These are phyloP conservation scores for Bipolaris sorokiniana DNA, from an alignment of 2,329 filamentous ascomycete genomes.

Conservation along the genomic window DNA sequence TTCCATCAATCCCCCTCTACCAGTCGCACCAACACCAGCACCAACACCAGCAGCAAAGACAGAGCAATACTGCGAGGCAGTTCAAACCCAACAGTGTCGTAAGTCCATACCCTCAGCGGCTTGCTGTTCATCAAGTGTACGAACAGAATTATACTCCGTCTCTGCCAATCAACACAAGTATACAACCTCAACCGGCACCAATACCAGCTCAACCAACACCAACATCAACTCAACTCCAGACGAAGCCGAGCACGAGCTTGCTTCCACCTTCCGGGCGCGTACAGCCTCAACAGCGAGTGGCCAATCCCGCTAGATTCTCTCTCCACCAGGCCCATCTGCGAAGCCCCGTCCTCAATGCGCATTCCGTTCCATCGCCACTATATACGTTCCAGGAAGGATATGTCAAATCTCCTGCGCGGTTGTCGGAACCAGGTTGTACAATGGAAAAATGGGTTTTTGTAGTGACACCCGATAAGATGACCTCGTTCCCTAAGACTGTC, in stretches of 20 bases:
- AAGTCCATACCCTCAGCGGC: conserved; percentile 6
- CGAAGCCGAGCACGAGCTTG: conserved; percentile 11
- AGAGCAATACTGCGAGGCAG: background rate
- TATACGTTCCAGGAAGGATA: conserved; percentile 66
- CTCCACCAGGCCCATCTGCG: conserved; percentile 66
- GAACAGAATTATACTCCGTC: conserved; percentile 2
- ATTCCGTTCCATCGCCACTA: conserved; percentile 33
- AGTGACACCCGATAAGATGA: conserved; percentile 49
- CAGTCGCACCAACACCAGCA: conserved; percentile 1
- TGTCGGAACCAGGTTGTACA: conserved; percentile 43
- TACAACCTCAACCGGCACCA: background rate
- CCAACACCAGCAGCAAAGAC: background rate
- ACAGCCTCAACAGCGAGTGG: conserved; percentile 49
- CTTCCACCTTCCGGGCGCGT: conserved; percentile 46
- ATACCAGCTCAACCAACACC: background rate
- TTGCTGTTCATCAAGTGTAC: conserved; percentile 10
- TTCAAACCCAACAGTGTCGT: background rate
- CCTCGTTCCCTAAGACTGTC: conserved; percentile 47
- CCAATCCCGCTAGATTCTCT: conserved; percentile 56
- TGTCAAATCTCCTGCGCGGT: conserved; percentile 54
- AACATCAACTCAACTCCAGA: background rate
- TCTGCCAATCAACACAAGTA: background rate
- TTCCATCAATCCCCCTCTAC: conserved; percentile 1
- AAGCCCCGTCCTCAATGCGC: conserved; percentile 56
- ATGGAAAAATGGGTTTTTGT: conserved; percentile 57